A percentile compares a stretch with the other conserved stretches of the same genome.
These are phyloP conservation scores for Pleurotus tuber-regium DNA, from an alignment of 768 basidiomycete genomes.

Conservation along the genomic window DNA sequence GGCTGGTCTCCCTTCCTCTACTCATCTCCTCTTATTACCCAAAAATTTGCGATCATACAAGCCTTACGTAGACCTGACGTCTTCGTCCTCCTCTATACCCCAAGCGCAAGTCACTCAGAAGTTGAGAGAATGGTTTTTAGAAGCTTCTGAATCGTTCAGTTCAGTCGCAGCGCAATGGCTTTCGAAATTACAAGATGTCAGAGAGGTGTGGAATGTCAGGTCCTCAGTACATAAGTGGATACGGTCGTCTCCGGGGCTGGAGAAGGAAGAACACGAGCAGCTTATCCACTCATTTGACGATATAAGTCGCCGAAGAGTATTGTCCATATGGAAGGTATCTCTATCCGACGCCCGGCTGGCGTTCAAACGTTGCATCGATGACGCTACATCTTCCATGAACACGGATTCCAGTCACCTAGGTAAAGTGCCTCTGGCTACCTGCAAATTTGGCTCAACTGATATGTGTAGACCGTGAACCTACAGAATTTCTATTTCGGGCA, in stretches of 20 bases:
- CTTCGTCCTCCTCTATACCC: constrained; percentile 52
- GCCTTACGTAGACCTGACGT: constrained; percentile 77
- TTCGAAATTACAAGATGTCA: constrained; percentile 50
- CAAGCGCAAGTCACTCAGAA: constrained; percentile 41
- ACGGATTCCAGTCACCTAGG: constrained; percentile 27
- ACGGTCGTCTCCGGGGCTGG: constrained; percentile 36
- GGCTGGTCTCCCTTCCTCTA: constrained; percentile 73
- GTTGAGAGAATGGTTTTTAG: constrained; percentile 63
- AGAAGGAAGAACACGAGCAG: constrained; percentile 40
- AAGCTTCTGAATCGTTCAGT: constrained; percentile 45
- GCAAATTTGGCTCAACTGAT: constrained; percentile 5
- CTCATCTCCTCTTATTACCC: constrained; percentile 79
- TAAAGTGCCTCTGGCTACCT: constrained; percentile 7
- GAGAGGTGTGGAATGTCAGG: constrained; percentile 73
- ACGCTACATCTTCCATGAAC: constrained; percentile 33
- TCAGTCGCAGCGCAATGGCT: constrained; percentile 56
- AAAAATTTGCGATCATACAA: constrained; percentile 70
- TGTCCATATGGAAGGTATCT: constrained; percentile 55
- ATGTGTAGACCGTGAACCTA: constrained; percentile 35
- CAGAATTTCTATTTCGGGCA: constrained; percentile 55
- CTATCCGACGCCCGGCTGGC: constrained; percentile 41
- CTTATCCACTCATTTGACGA: constrained; percentile 50
- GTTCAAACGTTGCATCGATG: constrained; percentile 43
- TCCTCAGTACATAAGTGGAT: constrained; percentile 48
- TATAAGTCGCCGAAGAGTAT: constrained; percentile 51